phyloP scores from a whole-genome alignment of 805 yeast species.

The Saturnispora hagleri region DNA sequence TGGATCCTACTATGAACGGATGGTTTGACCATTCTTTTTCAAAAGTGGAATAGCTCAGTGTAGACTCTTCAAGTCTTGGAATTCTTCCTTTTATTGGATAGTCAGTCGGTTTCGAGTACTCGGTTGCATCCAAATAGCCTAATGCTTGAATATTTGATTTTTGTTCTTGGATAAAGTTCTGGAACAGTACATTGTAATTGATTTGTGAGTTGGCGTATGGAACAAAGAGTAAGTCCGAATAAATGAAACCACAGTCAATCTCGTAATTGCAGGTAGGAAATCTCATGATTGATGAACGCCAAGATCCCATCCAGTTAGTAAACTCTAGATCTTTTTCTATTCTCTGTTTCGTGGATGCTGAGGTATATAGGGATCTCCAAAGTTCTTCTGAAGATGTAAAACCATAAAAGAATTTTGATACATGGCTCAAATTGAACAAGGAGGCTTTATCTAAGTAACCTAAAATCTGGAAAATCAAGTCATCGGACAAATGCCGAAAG shows the following conservation, averaged over 20 bases:
- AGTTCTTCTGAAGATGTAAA: constrained; percentile 67
- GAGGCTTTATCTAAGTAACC: constrained; percentile 39
- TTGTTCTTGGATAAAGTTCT: constrained; percentile 41
- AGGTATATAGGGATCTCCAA: constrained; percentile 59
- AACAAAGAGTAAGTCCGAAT: constrained; percentile 70
- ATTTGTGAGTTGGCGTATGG: constrained; percentile 78
- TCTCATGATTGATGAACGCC: constrained; percentile 57
- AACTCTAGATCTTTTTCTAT: constrained; percentile 6
- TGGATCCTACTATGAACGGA: constrained; percentile 45
- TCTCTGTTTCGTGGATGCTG: constrained; percentile 10
- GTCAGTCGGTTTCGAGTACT: constrained; percentile 8
- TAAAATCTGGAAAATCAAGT: constrained; percentile 46
- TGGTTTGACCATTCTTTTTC: constrained; percentile 32
- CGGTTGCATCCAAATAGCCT: constrained; percentile 11
- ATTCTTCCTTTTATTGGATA: constrained; percentile 30
- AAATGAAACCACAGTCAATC: constrained; percentile 40
- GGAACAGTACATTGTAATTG: constrained; percentile 43
- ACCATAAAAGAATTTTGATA: constrained; percentile 64
- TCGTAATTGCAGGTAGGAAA: constrained; percentile 23
- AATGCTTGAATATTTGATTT: constrained; percentile 10
- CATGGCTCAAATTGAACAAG: constrained; percentile 42
- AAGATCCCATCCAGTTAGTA: constrained; percentile 62
- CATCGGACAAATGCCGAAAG: constrained; percentile 50
- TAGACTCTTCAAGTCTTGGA: constrained; percentile 40
- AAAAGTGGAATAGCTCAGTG: constrained; percentile 39